Percentiles rank a stretch among this genome's conserved stretches.
These are phyloP conservation scores for Peribolospora baueri DNA, from an alignment of 768 basidiomycete species.

Conservation along the genomic window DNA sequence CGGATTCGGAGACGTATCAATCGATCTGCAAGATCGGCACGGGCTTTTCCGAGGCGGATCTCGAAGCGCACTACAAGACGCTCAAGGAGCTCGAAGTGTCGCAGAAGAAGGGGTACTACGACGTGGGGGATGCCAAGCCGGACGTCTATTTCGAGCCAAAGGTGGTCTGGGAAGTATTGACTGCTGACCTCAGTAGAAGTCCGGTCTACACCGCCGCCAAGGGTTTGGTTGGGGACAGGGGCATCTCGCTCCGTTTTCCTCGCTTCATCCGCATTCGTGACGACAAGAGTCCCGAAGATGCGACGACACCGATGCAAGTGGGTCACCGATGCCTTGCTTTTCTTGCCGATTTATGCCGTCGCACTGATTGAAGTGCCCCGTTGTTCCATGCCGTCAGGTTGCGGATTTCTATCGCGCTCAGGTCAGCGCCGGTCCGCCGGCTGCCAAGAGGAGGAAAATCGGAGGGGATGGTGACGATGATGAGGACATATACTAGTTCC, in stretches of 20 bases:
- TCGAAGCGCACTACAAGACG: conserved; percentile 54
- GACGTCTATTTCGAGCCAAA: conserved; percentile 96
- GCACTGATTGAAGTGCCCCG: no score
- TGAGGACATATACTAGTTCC: no score
- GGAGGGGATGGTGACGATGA: no score
- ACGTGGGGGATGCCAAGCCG: conserved; percentile 76
- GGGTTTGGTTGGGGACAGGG: conserved; percentile 70
- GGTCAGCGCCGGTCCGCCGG: no score
- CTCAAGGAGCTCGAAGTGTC: conserved; percentile 52
- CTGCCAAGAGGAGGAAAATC: no score
- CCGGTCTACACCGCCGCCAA: conserved; percentile 89
- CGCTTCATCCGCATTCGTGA: conserved; percentile 78
- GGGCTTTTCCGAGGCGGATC: conserved; percentile 77
- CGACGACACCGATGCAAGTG: conserved; percentile 79
- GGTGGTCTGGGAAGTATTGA: conserved; percentile 92
- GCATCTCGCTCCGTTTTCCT: conserved; percentile 88
- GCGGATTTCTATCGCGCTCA: no score
- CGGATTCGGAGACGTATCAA: conserved; percentile 79
- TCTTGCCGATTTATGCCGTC: background rate
- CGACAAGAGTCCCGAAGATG: conserved; percentile 78
- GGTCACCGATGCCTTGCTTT: conserved; percentile 8
- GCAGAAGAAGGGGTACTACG: conserved; percentile 56
- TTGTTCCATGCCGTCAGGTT: no score
- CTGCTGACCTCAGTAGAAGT: conserved; percentile 87
- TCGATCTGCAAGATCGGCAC: conserved; percentile 99